Percentiles rank a stretch among this genome's conserved stretches.
Evolutionary conservation across 352 stramenopile genomes (phyloP).

Genomic region (Pythium biforme): DNA sequence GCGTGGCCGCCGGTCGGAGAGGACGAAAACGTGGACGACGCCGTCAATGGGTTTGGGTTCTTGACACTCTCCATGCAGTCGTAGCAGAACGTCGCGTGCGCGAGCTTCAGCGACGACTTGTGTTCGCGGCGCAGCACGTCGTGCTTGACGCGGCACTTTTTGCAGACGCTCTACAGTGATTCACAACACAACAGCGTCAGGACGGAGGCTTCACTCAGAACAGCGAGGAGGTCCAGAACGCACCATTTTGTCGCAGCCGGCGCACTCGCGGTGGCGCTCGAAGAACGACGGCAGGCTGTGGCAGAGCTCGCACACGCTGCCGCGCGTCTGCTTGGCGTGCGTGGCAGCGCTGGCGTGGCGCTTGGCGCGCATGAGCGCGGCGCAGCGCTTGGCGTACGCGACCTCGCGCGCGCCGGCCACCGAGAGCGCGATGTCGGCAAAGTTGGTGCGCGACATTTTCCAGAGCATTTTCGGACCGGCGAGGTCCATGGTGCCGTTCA

Average conservation of each 20-base stretch:
- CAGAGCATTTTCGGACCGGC: constrained; percentile 8
- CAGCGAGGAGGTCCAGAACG: not conserved
- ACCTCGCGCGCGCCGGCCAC: constrained; percentile 1
- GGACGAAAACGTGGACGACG: not conserved
- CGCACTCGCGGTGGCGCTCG: constrained; percentile 15
- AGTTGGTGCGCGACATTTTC: constrained; percentile 12
- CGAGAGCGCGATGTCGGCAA: constrained; percentile 24
- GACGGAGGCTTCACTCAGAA: too few relatives aligned
- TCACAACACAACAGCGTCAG: not conserved
- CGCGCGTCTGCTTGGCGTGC: not conserved
- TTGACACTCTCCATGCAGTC: constrained; percentile 15
- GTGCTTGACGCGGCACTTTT: constrained; percentile 13
- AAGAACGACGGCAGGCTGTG: constrained; percentile 19
- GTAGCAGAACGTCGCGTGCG: constrained; percentile 14
- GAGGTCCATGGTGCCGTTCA: constrained; percentile 19
- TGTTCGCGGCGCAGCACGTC: constrained; percentile 15
- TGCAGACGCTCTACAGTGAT: constrained; percentile 22
- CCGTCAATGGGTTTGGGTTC: not conserved
- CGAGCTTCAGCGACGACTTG: constrained; percentile 5
- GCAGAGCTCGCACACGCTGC: constrained; percentile 21
- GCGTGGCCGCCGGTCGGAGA: not conserved
- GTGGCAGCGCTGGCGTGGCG: too few relatives aligned
- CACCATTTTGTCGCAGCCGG: constrained; percentile 22
- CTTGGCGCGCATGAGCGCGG: constrained; percentile 4
- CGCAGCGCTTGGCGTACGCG: constrained; percentile 17